Evolutionary conservation across 1,139 yeast species (phyloP), one percentile per base, ranked within the genome.

Genomic region (Entelexis sorbosivorans): DNA sequence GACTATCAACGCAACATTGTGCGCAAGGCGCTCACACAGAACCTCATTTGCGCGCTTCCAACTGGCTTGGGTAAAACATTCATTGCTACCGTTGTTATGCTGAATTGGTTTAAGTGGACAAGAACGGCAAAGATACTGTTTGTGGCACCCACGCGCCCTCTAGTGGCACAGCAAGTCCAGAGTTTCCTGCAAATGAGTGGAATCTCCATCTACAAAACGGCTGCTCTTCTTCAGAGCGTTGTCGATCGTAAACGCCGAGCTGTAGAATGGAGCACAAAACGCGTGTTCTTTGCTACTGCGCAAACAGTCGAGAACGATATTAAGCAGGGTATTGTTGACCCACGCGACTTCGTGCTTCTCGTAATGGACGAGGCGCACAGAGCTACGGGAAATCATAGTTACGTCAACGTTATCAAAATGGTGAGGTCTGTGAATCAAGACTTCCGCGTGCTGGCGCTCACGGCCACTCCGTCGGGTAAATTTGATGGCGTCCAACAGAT

Each of bases 31-130:
- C 70, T 93, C 47, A 80, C 76, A 61, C 74, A 81, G 57, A 93
- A 93, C 63, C 66, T 82, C 4, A 69, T 93, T 40, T 91, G 94
- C 60, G 95, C 97, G 0, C 75, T 93, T 28, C 99, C 99, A 0
- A 93, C 99, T 0, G 99, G 99, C 59, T 73, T 89, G 65, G 99
- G 99, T 45, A 93, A 93, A 67, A 93, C 99, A 0, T 88, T 93
- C 59, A 88, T 93, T 61, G 97, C 98, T 1, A 81, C 94, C 40
- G 82, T 95, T 0, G 93, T 91, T 29, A 93, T 93, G 87, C 73
- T 89, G 52, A 93, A 93, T 63, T 93, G 77, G 68, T 80, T 77
- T 60, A 70, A 95, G 48, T 93, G 98, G 98, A 84, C 74, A 5
- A 77, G 77, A 9, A 67, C 69, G 14, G 79, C 88, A 5, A 91